Percentiles rank a stretch among this genome's conserved stretches.
These are phyloP conservation scores for Candida bentonensis DNA, from an alignment of 805 yeast species.

Conservation along the genomic window DNA sequence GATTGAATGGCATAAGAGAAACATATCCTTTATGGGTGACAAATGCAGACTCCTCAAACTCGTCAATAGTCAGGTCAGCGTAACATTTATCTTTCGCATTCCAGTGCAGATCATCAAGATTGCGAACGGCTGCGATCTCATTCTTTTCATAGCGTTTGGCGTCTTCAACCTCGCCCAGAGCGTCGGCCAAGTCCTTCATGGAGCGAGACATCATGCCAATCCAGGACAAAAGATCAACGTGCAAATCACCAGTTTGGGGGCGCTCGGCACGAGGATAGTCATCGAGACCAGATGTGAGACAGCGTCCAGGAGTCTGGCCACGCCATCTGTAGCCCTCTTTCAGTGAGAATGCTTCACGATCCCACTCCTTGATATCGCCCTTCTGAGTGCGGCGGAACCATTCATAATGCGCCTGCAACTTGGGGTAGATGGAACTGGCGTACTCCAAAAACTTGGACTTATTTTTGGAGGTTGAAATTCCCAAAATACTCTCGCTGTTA, in stretches of 20 bases:
- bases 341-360: conserved; percentile 33
- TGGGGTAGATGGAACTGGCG: conserved; percentile 57
- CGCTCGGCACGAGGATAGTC: conserved; percentile 80
- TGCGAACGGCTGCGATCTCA: conserved; percentile 42
- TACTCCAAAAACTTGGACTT: conserved; percentile 27
- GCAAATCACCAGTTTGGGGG: conserved; percentile 79
- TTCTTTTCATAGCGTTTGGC: conserved; percentile 36
- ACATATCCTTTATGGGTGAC: conserved; percentile 89
- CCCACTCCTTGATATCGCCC: conserved; percentile 64
- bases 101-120: conserved; percentile 75
- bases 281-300: conserved; percentile 87
- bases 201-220: conserved; percentile 84
- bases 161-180: conserved; percentile 48
- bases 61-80: conserved; percentile 75
- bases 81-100: conserved; percentile 46
- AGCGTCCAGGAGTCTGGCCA: conserved; percentile 74
- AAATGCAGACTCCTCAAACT: conserved; percentile 45
- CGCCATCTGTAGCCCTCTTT: conserved; percentile 81
- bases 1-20: conserved; percentile 69
- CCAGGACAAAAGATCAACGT: conserved; percentile 87
- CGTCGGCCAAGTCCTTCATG: conserved; percentile 55
- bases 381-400: conserved; percentile 75
- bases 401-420: conserved; percentile 59
- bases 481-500: conserved; percentile 22
- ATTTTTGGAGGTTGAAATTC: conserved; percentile 37